Base-by-base conservation (phyloP, 1,284 basidiomycete genomes). In the Marasmius tenuissimus region DNA sequence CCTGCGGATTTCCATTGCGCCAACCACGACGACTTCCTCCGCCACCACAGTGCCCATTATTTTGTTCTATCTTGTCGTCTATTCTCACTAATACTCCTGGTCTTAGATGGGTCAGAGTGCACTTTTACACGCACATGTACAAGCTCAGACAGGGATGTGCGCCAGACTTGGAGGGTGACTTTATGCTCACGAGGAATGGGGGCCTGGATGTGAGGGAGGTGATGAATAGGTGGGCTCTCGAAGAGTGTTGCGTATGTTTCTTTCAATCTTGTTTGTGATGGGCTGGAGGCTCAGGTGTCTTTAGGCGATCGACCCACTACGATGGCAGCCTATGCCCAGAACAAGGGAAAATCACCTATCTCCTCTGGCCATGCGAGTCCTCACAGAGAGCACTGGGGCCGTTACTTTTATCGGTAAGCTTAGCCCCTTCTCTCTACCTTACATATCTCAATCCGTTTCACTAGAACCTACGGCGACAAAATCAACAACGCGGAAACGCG, bases 121-220 rank as follows among this genome's bases (percentile, higher is more conserved):
- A 52, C 22, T 63, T 63, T 34, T 63, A 63, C 47, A 61, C 62
- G 27, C 59, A 61, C 38, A 18, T 63, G 14, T 63, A 61, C 45
- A 63, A 59, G 47, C 54, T 63, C 12, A 55, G 59, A n/a, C 57
- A 61, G 8, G 59, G 57, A 35, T 58, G 51, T 27, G 48, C 53
- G 4, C 59, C 59, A 2, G 62, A 63, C 39, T 59, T 63, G 59
- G 57, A 60, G n/a, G 62, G 51, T 7, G 59, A 63, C 1, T 59
- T 63, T 16, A 45, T 51, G 56, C 52, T 63, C 12, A 22, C 53
- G n/a, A 35, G 34, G 11, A 39, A 34, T 18, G 62, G 62, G 11
- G 56, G 18, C 4, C 40, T 63, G 35, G 62, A 61, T 33, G 47
- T 57, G 22, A 48, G 59, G 20, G 48, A 35, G 22, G 59, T 63